Percentiles rank a stretch among this genome's conserved stretches.
phyloP scores from a whole-genome alignment of 371 early-diverging fungal genomes.

The Mortierella sp. region DNA sequence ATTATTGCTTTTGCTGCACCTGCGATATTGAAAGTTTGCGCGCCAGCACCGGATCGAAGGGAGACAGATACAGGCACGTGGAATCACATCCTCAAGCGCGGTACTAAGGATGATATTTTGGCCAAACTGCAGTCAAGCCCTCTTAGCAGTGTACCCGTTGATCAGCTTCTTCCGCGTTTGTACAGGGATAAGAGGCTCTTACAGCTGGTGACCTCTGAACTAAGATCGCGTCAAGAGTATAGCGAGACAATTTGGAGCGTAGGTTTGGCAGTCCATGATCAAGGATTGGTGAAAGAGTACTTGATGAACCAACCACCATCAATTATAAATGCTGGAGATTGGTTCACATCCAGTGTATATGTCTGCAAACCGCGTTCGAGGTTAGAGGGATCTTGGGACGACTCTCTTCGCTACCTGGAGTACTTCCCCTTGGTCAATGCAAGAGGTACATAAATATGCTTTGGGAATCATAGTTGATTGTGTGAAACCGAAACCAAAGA shows the following conservation, averaged over 20 bases:
- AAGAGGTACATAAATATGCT: constrained; percentile 47
- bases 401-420: constrained; percentile 53
- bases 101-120: constrained; percentile 35
- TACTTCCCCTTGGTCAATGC: constrained; percentile 68
- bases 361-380: constrained; percentile 20
- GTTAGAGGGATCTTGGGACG: constrained; percentile 15
- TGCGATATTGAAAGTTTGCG: constrained; percentile 28
- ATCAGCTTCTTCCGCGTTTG: constrained; percentile 24
- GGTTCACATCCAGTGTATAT: constrained; percentile 61
- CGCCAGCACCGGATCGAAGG: constrained; percentile 17
- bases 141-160: constrained; percentile 25
- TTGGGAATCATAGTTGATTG: not conserved
- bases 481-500: not conserved
- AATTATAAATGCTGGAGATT: constrained; percentile 31
- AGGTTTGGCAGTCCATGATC: constrained; percentile 6
- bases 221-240: constrained; percentile 45
- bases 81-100: constrained; percentile 31
- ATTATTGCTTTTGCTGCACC: constrained; percentile 41
- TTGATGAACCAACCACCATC: constrained; percentile 21
- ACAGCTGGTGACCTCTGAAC: constrained; percentile 26
- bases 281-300: constrained; percentile 38
- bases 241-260: constrained; percentile 31
- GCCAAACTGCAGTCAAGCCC: constrained; percentile 47
- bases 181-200: constrained; percentile 29
- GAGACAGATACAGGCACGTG: constrained; percentile 25